phyloP scores from a whole-genome alignment of 2,329 filamentous ascomycete genomes.

The Nakataea oryzae region DNA sequence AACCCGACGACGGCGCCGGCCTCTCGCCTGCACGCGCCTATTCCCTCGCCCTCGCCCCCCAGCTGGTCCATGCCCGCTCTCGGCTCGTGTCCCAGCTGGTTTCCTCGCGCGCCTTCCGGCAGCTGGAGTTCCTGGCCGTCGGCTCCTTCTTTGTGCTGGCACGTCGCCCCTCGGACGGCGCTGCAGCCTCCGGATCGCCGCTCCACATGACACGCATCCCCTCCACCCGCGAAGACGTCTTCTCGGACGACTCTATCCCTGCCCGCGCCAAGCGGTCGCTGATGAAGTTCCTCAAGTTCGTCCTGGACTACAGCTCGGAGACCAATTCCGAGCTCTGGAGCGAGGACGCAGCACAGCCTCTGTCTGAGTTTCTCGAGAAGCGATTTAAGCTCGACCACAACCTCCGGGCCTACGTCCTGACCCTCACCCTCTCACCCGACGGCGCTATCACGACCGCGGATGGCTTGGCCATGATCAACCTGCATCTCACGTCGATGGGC shows the following conservation, averaged over 20 bases:
- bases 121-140: slow-evolving; percentile 88
- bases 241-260: slow-evolving; percentile 65
- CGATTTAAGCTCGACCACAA: slow-evolving; percentile 59
- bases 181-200: background rate
- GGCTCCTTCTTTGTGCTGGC: slow-evolving; percentile 82
- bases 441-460: slow-evolving; percentile 44
- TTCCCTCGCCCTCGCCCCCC: slow-evolving; percentile 72
- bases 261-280: slow-evolving; percentile 72
- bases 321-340: slow-evolving; percentile 48
- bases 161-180: slow-evolving; percentile 8
- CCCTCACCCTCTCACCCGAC: slow-evolving; percentile 66
- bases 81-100: slow-evolving; percentile 69
- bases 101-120: slow-evolving; percentile 78
- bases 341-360: slow-evolving; percentile 36
- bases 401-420: slow-evolving; percentile 50
- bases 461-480: slow-evolving; percentile 63
- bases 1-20: slow-evolving; percentile 23
- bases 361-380: slow-evolving; percentile 47
- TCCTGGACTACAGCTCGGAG: slow-evolving; percentile 56
- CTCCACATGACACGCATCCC: slow-evolving; percentile 60
- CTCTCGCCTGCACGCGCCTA: slow-evolving; percentile 64
- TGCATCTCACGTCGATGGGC: slow-evolving; percentile 78
- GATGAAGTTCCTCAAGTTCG: slow-evolving; percentile 91
- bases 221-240: slow-evolving; percentile 84
- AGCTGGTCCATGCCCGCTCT: slow-evolving; percentile 77